Conservation (phyloP, 2,329 filamentous ascomycete species). For the Pyrenochaeta sp. region DNA sequence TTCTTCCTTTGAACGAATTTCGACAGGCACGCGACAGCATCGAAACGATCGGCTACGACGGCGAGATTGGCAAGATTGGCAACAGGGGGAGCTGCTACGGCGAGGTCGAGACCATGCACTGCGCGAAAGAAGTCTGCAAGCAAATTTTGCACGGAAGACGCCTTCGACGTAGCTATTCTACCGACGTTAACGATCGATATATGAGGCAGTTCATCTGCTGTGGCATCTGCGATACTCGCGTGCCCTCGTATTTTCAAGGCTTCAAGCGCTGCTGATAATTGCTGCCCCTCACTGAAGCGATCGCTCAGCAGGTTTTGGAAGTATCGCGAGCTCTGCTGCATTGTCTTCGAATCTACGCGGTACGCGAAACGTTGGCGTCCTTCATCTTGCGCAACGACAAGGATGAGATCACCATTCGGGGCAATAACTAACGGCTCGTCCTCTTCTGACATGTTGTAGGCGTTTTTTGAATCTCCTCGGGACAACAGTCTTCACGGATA, state of each 20-base stretch:
- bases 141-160: conserved; percentile 67
- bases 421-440: conserved; percentile 61
- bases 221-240: conserved; percentile 60
- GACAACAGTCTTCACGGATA: conserved; percentile 54
- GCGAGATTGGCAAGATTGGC: conserved; percentile 72
- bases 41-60: conserved; percentile 77
- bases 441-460: conserved; percentile 34
- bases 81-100: conserved; percentile 58
- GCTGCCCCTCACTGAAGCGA: conserved; percentile 69
- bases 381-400: conserved; percentile 72
- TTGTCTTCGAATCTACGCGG: conserved; percentile 65
- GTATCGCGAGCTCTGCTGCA: conserved; percentile 72
- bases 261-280: conserved; percentile 62
- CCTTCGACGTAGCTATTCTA: conserved; percentile 71
- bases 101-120: conserved; percentile 66
- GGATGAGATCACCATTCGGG: conserved; percentile 68
- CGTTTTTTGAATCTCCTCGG: conserved; percentile 10
- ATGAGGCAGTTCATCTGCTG: conserved; percentile 65
- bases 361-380: conserved; percentile 65
- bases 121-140: conserved; percentile 74
- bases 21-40: conserved; percentile 66
- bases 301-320: conserved; percentile 73
- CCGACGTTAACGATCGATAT: conserved; percentile 74
- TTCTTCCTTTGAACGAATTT: conserved; percentile 61
- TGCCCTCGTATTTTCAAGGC: conserved; percentile 57